These are phyloP conservation scores for Fagopyrum tataricum DNA, from an alignment of 148 eudicot genomes.

Conservation along the genomic window DNA sequence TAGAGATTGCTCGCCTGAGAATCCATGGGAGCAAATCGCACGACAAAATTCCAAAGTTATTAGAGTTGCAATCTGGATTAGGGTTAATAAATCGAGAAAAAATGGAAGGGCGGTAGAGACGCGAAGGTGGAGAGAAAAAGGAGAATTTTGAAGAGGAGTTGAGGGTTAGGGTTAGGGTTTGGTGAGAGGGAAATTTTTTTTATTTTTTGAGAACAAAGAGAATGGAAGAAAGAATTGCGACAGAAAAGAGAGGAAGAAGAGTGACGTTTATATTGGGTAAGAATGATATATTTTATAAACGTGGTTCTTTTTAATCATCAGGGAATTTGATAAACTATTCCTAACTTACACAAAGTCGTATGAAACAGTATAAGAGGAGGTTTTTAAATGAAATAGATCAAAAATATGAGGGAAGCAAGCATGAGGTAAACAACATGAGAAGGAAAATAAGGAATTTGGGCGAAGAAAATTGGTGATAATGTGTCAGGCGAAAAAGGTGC, in stretches of 20 bases:
- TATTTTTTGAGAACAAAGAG: background rate
- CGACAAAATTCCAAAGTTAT: background rate
- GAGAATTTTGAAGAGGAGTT: background rate
- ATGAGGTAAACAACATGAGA: too few relatives aligned
- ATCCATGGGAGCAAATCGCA: constrained; percentile 40
- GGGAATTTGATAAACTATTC: too few relatives aligned
- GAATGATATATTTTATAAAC: background rate
- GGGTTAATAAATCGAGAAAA: background rate
- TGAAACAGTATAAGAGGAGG: too few relatives aligned
- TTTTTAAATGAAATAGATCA: too few relatives aligned
- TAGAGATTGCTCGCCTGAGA: constrained; percentile 56
- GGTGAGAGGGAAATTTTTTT: background rate
- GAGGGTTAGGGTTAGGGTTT: background rate
- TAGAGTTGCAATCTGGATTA: background rate
- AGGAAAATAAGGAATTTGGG: too few relatives aligned
- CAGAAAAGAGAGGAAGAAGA: background rate
- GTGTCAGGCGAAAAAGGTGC: too few relatives aligned
- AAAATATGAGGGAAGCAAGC: too few relatives aligned
- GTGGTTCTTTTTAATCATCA: too few relatives aligned
- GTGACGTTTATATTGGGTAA: background rate
- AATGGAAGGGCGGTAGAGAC: background rate
- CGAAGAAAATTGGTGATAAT: too few relatives aligned
- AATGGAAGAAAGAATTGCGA: background rate
- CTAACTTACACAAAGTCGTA: too few relatives aligned
- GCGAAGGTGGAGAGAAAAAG: background rate